Base-by-base conservation (phyloP, 345 rosid species). In the Lepidium africanum region DNA sequence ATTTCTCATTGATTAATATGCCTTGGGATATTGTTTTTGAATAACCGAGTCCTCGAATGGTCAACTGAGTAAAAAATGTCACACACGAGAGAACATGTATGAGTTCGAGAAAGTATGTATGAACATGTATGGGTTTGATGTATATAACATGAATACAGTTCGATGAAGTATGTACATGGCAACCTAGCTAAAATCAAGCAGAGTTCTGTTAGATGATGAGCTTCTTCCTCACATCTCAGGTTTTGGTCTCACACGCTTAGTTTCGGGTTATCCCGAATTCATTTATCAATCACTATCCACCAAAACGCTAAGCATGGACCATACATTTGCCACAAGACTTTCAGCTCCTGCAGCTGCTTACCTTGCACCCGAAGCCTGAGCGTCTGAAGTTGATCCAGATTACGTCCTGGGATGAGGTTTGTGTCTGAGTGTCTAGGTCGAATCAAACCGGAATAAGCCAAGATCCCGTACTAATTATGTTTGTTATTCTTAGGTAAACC, bases 361-460 rank as follows among this genome's bases (percentile, higher is more conserved):
- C 83, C 79, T 82, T 35, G 89, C 99, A 46, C 95, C 97, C 0
- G 97, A 89, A 75, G 87, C 92, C 55, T 82, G 92, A 5, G 80
- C 75, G 46, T 81, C 90, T 0, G 88, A 89, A 75, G 68, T 61
- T 2, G 95, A 91, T 49, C 91, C 95, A 1, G 96, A 94, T 70
- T 85, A 43, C 89, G 99, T 30, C 96, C 96, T 2, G 78, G 90
- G 78, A 94, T 94, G 96, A 87, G 90, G 81, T 85, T 59, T 13
- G 89, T 94, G 37, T 86, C 93, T 0, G 95, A 91, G 72, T 88
- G 82, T 73, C 83, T 93, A 16, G 88, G 87, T 27, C 80, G 86
- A 79, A 75, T 93, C 48, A 82, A 95, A 40, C 48, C 16, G 15
- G 59, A 56, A 3, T 72, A 56, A 64, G 25, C 40, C 53, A 54